phyloP scores from a whole-genome alignment of 139 green algal species.

The Chlamydomonas eustigma region DNA sequence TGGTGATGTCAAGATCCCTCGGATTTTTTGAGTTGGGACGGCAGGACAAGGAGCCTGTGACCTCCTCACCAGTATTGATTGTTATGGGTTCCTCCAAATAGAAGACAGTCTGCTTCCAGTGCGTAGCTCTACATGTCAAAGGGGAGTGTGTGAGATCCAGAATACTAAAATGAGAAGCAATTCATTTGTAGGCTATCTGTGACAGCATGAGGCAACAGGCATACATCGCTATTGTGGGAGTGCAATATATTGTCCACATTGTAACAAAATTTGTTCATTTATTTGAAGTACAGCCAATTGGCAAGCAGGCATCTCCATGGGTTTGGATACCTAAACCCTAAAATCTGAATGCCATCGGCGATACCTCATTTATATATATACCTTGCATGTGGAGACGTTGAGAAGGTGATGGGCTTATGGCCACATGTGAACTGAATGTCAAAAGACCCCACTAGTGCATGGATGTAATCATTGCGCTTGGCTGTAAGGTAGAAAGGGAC shows the following conservation, averaged over 20 bases:
- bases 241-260: too few relatives aligned
- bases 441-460: conserved; percentile 87
- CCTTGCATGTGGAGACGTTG: conserved; percentile 40
- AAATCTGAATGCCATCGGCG: too few relatives aligned
- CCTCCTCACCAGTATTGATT: conserved; percentile 28
- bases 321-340: too few relatives aligned
- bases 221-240: too few relatives aligned
- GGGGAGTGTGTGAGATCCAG: too few relatives aligned
- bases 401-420: conserved; percentile 76
- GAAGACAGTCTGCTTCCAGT: conserved; percentile 94
- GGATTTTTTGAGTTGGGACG: conserved; percentile 78
- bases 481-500: conserved; percentile 59
- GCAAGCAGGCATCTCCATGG: too few relatives aligned
- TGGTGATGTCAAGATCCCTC: conserved; percentile 80
- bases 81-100: conserved; percentile 83
- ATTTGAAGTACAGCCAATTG: too few relatives aligned
- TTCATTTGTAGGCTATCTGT: too few relatives aligned
- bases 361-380: too few relatives aligned
- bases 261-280: too few relatives aligned
- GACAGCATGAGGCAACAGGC: too few relatives aligned
- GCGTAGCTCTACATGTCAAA: conserved; percentile 50
- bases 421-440: conserved; percentile 76
- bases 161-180: too few relatives aligned
- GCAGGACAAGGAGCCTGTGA: conserved; percentile 53
- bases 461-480: conserved; percentile 82